Percentiles rank a stretch among this genome's conserved stretches.
phyloP scores from a whole-genome alignment of 2,329 filamentous ascomycete species.

The Akanthomyces uredinophilus region DNA sequence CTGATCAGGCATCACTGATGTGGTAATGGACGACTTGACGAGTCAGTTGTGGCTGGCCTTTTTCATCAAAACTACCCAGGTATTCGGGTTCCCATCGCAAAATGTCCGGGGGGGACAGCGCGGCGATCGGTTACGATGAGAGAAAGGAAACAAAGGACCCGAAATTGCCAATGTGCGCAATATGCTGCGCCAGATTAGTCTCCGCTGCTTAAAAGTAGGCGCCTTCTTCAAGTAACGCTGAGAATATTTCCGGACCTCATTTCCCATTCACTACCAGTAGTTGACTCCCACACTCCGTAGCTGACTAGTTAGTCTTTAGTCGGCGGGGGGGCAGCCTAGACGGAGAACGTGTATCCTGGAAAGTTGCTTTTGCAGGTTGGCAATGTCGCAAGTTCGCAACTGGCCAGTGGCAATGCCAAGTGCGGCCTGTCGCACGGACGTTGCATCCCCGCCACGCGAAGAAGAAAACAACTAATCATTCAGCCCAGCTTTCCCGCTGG shows the following conservation, averaged over 20 bases:
- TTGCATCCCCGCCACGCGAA: not conserved
- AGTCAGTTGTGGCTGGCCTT: constrained; percentile 7
- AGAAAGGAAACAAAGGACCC: not conserved
- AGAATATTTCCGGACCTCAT: constrained; percentile 9
- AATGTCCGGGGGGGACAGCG: not conserved
- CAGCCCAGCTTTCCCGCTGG: not conserved
- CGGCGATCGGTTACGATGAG: not conserved
- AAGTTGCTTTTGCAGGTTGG: not conserved
- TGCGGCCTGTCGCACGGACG: constrained; percentile 1
- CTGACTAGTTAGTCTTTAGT: too few relatives aligned
- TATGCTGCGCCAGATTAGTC: not conserved
- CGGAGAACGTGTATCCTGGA: not conserved
- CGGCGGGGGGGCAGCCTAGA: not conserved
- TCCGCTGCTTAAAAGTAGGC: too few relatives aligned
- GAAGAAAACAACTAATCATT: not conserved
- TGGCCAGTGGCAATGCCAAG: not conserved
- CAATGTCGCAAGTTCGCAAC: not conserved
- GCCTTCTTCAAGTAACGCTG: not conserved
- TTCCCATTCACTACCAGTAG: not conserved
- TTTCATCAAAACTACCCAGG: not conserved
- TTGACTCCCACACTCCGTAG: too few relatives aligned
- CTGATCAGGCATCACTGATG: not conserved
- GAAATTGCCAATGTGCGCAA: not conserved
- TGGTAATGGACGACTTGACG: not conserved
- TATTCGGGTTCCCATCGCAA: not conserved